phyloP scores from a whole-genome alignment of 2,329 filamentous ascomycete genomes.

The Colletotrichum melonis region DNA sequence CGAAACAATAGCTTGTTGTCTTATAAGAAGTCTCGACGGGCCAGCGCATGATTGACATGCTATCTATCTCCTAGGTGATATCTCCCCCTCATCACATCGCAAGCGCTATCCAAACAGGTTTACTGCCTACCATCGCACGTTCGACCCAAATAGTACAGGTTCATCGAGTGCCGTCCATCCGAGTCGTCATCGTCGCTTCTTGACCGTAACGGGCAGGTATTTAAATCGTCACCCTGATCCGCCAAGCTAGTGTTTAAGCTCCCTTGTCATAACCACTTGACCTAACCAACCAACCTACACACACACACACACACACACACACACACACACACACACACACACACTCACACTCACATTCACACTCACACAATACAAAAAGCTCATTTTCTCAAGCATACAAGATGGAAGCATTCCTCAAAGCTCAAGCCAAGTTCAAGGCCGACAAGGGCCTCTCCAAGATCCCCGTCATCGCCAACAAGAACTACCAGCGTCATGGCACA shows the following conservation, averaged over 20 bases:
- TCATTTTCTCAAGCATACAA: not conserved
- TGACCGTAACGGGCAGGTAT: constrained; percentile 1
- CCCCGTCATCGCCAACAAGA: constrained; percentile 13
- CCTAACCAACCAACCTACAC: not conserved
- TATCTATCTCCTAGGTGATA: not conserved
- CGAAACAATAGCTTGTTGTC: not conserved
- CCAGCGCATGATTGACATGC: constrained; percentile 6
- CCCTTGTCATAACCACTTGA: not conserved
- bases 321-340: too few relatives aligned
- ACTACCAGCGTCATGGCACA: constrained; percentile 28
- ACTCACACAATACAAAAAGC: not conserved
- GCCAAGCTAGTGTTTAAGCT: not conserved
- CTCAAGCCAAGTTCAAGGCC: constrained; percentile 31
- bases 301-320: not conserved
- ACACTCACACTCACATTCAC: not conserved
- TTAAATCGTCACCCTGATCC: not conserved
- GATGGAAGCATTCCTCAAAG: constrained; percentile 22
- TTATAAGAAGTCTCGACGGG: not conserved
- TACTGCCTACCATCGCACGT: not conserved
- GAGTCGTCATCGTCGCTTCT: not conserved
- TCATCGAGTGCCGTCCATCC: constrained; percentile 11
- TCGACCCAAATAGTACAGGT: not conserved
- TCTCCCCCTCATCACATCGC: not conserved
- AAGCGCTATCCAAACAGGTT: constrained; percentile 5
- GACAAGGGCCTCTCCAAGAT: constrained; percentile 26